Evolutionary conservation across 768 basidiomycete species (phyloP), one percentile per base, ranked within the genome.

Genomic region (Amanita exitialis): DNA sequence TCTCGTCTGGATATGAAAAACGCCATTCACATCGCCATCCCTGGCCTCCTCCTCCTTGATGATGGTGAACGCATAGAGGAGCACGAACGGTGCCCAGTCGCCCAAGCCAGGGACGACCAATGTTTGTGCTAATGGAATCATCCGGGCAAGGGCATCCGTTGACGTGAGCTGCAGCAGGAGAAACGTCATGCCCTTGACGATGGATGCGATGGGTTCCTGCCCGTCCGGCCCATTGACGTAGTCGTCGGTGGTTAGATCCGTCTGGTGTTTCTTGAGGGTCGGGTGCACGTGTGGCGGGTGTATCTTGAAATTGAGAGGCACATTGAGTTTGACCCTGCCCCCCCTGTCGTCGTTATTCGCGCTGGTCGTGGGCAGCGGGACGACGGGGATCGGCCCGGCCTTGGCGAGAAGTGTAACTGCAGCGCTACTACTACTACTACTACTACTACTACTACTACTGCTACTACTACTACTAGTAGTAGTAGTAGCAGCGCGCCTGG

Each of bases 141-240:
- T 16, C 6, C 60, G 62, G 16, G 54, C 59, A 9, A 76, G 58
- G 8, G 70, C 70, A 16, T 70, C 67, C 44, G 69, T 67, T 1
- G 69, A 71, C 0, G 62, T 57, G 6, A 75, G 55, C 45, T 66
- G 58, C 12, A 75, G 50, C 1, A 75, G 59, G 9, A 74, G 47
- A 54, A 72, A 75, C 0, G 69, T 69, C 69, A 76, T 74, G 6
- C 73, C 73, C 54, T 72, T 73, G 7, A 76, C 74, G 43, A 75
- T 67, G 6, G 73, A 75, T 10, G 57, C 73, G 15, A 73, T 56
- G 2, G 64, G 57, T 51, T 73, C 68, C 1, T 61, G 53, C 5
- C 63, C 70, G 9, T 62, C 55, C 1, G 47, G 6, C 0, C 71
- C 73, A 41, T 71, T 69, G 25, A 61, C 56, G 46, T 69, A 75